Conservation (phyloP, 2,329 filamentous ascomycete species). For the Zymoseptoria pseudotritici region DNA sequence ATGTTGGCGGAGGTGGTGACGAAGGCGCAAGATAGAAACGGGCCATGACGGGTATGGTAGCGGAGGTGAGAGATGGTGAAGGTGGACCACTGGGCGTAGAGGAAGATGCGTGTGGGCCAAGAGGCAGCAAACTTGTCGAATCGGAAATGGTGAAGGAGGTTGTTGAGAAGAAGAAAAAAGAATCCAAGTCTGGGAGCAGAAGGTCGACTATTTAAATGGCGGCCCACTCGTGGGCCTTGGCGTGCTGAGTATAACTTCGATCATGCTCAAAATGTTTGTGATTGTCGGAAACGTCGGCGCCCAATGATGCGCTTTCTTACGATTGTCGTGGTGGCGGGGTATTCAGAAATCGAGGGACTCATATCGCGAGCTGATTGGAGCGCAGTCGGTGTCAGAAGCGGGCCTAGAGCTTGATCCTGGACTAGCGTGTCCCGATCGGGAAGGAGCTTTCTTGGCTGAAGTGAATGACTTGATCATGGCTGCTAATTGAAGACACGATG, state of each 20-base stretch:
- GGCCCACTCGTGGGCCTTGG: neutral
- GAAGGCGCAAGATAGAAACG: neutral
- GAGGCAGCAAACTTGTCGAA: neutral
- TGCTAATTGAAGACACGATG: neutral
- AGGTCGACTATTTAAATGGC: neutral
- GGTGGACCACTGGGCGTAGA: no score
- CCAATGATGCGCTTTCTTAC: neutral
- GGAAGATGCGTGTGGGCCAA: neutral
- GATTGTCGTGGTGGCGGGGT: neutral
- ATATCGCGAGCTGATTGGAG: neutral
- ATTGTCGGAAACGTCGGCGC: neutral
- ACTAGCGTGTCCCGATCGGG: neutral
- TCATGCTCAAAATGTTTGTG: neutral
- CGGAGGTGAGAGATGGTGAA: no score
- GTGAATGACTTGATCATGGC: neutral
- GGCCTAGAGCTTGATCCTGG: neutral
- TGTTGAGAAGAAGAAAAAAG: no score
- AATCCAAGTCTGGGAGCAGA: no score
- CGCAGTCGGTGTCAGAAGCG: neutral
- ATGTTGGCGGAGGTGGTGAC: no score
- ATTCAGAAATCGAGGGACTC: neutral
- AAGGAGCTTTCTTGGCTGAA: neutral
- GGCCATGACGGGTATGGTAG: neutral
- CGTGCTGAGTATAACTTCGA: neutral
- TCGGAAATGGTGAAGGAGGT: neutral